Evolutionary conservation across 2,329 filamentous ascomycete genomes (phyloP).

Genomic region (Dothiorella sarmentorum): DNA sequence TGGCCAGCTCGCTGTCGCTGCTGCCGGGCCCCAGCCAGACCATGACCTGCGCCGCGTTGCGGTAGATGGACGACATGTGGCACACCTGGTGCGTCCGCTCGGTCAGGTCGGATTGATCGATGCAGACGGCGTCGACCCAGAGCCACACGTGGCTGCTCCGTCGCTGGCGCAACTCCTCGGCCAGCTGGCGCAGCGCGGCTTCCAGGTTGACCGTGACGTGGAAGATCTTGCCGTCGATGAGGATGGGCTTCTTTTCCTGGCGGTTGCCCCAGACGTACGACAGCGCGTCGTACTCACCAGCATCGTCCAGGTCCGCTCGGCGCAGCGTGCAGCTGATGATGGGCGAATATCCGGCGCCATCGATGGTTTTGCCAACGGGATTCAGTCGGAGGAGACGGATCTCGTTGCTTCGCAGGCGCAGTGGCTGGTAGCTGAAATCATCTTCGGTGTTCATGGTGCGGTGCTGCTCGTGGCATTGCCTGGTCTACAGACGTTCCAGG

Average conservation of each 20-base stretch:
- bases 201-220: constrained; percentile 20
- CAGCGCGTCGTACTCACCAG: constrained; percentile 18
- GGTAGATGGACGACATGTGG: constrained; percentile 20
- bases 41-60: background rate
- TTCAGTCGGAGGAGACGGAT: constrained; percentile 19
- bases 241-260: constrained; percentile 14
- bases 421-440: background rate
- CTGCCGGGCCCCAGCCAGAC: constrained; percentile 23
- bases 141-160: background rate
- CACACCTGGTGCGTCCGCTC: constrained; percentile 19
- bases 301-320: constrained; percentile 10
- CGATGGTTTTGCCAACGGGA: constrained; percentile 5
- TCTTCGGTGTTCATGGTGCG: no score
- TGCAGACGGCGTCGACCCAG: constrained; percentile 22
- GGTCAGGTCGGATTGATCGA: constrained; percentile 19
- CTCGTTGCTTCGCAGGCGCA: constrained; percentile 6
- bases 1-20: constrained; percentile 17
- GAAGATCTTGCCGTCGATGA: constrained; percentile 9
- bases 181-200: constrained; percentile 12
- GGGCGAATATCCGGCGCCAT: constrained; percentile 1
- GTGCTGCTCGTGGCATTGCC: no score
- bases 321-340: constrained; percentile 18
- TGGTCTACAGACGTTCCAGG: no score
- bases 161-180: constrained; percentile 4
- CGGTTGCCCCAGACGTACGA: constrained; percentile 22